Conservation (phyloP, 352 stramenopile genomes). For the Phytophthora lateralis region DNA sequence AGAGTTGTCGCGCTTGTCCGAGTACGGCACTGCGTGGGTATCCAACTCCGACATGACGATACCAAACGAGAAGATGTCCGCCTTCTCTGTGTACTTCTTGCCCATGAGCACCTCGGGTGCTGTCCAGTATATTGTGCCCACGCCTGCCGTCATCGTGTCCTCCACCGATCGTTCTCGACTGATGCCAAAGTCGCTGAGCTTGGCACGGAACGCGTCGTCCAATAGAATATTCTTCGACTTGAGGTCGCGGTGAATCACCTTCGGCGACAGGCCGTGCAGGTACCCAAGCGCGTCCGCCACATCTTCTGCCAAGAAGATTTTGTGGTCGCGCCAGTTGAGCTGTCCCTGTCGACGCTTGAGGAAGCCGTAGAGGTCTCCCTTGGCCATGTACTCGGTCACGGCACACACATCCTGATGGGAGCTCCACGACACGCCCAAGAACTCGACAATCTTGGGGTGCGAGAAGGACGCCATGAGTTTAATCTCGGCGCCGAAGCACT, state of each 20-base stretch:
- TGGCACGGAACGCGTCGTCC: constrained; percentile 64
- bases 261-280: constrained; percentile 70
- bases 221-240: constrained; percentile 85
- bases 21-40: constrained; percentile 79
- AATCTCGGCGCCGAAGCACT: constrained; percentile 86
- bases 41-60: constrained; percentile 86
- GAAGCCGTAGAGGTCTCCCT: constrained; percentile 76
- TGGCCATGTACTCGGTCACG: constrained; percentile 85
- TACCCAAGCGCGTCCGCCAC: constrained; percentile 77
- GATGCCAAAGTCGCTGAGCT: constrained; percentile 81
- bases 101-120: constrained; percentile 81
- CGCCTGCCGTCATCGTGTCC: constrained; percentile 83
- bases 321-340: constrained; percentile 78
- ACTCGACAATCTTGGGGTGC: constrained; percentile 86
- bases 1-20: constrained; percentile 72
- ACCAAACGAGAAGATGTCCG: constrained; percentile 86
- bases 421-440: constrained; percentile 80
- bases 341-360: constrained; percentile 69
- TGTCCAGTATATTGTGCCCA: constrained; percentile 88
- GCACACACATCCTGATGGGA: constrained; percentile 70
- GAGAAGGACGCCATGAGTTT: constrained; percentile 85
- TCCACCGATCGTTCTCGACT: constrained; percentile 75
- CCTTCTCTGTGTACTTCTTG: constrained; percentile 87
- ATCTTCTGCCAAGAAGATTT: constrained; percentile 75
- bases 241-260: constrained; percentile 83